These are phyloP conservation scores for Alternaria longipes DNA, from an alignment of 2,329 filamentous ascomycete species.

Conservation along the genomic window DNA sequence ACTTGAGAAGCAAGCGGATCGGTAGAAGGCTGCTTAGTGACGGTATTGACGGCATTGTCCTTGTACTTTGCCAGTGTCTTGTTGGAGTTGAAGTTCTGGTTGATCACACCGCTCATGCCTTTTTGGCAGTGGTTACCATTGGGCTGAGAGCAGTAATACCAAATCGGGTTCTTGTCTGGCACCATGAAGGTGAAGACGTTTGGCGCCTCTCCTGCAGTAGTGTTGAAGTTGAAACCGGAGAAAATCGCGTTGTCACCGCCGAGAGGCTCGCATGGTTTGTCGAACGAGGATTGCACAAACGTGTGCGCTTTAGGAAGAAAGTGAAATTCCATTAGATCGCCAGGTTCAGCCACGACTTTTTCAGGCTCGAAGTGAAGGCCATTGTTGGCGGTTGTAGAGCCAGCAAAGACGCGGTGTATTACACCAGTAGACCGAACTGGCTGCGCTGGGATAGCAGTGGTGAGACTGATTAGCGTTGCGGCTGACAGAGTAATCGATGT, in stretches of 20 bases:
- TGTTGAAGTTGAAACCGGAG: slow-evolving; percentile 69
- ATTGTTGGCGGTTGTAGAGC: slow-evolving; percentile 33
- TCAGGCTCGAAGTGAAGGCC: slow-evolving; percentile 47
- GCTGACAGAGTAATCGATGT: slow-evolving; percentile 31
- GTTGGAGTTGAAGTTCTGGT: slow-evolving; percentile 52
- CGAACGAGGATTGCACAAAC: slow-evolving; percentile 77
- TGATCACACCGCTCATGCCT: slow-evolving; percentile 79
- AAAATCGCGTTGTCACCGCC: slow-evolving; percentile 63
- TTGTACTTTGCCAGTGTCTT: slow-evolving; percentile 45
- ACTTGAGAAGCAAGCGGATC: slow-evolving; percentile 28
- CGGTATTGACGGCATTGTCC: slow-evolving; percentile 32
- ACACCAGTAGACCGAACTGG: slow-evolving; percentile 32
- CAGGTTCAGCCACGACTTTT: slow-evolving; percentile 43
- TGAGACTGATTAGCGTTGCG: slow-evolving; percentile 31
- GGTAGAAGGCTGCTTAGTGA: slow-evolving; percentile 33
- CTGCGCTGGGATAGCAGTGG: slow-evolving; percentile 16
- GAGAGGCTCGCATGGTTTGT: slow-evolving; percentile 72
- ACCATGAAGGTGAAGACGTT: slow-evolving; percentile 72
- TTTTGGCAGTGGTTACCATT: slow-evolving; percentile 71
- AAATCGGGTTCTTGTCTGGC: slow-evolving; percentile 74
- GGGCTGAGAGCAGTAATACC: slow-evolving; percentile 78
- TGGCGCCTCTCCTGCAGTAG: slow-evolving; percentile 28
- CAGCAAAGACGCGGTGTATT: slow-evolving; percentile 41
- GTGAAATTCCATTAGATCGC: slow-evolving; percentile 57
- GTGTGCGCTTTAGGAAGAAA: slow-evolving; percentile 73